These are phyloP conservation scores for Effrenium voratum DNA, from an alignment of 73 alveolate species.

Conservation along the genomic window DNA sequence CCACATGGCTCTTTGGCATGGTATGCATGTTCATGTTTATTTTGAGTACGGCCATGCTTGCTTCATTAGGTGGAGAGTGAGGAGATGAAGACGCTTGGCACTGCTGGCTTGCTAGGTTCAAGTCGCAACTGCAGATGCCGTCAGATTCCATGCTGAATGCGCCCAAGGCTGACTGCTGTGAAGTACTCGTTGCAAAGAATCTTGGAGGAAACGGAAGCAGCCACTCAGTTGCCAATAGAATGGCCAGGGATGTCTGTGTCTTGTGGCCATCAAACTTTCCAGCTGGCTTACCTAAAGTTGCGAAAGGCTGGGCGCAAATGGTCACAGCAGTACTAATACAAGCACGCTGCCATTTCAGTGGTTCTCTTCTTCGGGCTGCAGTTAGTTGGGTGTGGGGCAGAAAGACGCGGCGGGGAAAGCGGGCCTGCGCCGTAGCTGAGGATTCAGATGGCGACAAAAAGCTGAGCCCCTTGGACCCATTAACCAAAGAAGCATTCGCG, in stretches of 20 bases:
- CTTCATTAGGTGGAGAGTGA: slow-evolving; percentile 71
- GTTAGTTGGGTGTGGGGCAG: not conserved
- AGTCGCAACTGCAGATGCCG: not conserved
- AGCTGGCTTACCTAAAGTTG: too few relatives aligned
- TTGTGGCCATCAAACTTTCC: too few relatives aligned
- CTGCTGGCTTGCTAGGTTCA: not conserved
- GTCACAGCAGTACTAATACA: too few relatives aligned
- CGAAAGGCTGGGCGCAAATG: too few relatives aligned
- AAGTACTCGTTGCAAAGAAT: slow-evolving; percentile 63
- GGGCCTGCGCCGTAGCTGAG: slow-evolving; percentile 8
- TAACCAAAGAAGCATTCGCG: not conserved
- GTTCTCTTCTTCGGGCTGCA: not conserved
- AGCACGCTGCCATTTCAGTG: not conserved
- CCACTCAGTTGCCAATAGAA: slow-evolving; percentile 5
- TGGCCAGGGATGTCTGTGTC: too few relatives aligned
- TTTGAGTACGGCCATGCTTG: not conserved
- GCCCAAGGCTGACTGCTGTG: slow-evolving; percentile 75
- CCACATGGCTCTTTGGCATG: too few relatives aligned
- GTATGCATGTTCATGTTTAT: too few relatives aligned
- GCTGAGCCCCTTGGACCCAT: slow-evolving; percentile 3
- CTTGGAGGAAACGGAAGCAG: slow-evolving; percentile 88
- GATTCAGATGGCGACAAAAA: slow-evolving; percentile 89
- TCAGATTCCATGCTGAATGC: not conserved
- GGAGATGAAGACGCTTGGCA: slow-evolving; percentile 55
- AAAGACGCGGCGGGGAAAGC: not conserved